phyloP scores from a whole-genome alignment of 441 rosid genomes.

The Erysimum pusillum region DNA sequence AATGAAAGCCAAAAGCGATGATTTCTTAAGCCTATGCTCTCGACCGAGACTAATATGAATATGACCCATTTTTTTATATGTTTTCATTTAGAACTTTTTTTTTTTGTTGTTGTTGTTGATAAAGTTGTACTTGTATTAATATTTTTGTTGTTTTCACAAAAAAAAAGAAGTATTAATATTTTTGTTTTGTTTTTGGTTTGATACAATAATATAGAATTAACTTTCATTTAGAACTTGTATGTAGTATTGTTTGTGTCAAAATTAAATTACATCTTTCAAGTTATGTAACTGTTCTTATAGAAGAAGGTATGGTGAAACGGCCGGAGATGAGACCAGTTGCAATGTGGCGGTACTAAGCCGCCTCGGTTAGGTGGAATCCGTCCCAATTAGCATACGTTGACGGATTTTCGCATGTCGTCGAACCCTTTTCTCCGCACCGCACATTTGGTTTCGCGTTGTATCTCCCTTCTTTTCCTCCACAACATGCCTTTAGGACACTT shows the following conservation, averaged over 20 bases:
- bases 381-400: constrained; percentile 70
- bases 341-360: constrained; percentile 60
- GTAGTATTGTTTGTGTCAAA: neutral
- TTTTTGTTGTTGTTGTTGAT: too few relatives aligned
- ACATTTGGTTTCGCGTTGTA: constrained; percentile 63
- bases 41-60: too few relatives aligned
- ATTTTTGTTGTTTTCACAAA: too few relatives aligned
- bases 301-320: constrained; percentile 56
- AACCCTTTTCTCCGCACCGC: constrained; percentile 63
- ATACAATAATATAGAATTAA: too few relatives aligned
- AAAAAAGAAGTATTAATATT: too few relatives aligned
- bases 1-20: too few relatives aligned
- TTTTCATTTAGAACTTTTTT: too few relatives aligned
- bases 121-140: too few relatives aligned
- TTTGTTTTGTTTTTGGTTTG: too few relatives aligned
- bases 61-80: too few relatives aligned
- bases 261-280: neutral
- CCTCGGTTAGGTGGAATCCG: constrained; percentile 79
- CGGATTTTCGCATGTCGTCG: constrained; percentile 61
- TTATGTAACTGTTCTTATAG: neutral
- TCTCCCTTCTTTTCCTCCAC: constrained; percentile 75
- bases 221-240: neutral
- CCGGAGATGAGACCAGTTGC: constrained; percentile 60
- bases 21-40: too few relatives aligned
- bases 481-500: constrained; percentile 63